Conservation (phyloP, 1,284 basidiomycete genomes). For the Rhodotorula sp. region DNA sequence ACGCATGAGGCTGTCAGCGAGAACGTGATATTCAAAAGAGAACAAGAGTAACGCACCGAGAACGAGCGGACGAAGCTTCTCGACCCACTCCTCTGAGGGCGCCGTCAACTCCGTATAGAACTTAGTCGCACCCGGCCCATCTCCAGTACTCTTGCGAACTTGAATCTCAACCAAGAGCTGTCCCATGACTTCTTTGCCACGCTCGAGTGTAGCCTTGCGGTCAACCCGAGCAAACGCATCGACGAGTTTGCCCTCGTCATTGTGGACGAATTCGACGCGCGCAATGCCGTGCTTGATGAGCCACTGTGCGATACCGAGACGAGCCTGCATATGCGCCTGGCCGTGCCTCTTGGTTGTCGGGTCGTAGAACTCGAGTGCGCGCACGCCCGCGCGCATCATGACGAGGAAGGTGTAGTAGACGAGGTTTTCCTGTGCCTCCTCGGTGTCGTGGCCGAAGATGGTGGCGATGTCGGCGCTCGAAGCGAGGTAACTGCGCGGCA, state of each 20-base stretch:
- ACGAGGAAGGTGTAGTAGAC: conserved; percentile 75
- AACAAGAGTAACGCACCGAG: conserved; percentile 50
- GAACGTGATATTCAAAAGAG: neutral
- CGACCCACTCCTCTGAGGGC: conserved; percentile 67
- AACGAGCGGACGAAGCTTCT: conserved; percentile 70
- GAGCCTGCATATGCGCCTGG: conserved; percentile 66
- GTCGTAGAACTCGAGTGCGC: conserved; percentile 71
- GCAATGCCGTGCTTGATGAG: conserved; percentile 70
- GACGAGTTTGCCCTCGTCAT: conserved; percentile 59
- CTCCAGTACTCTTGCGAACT: conserved; percentile 76
- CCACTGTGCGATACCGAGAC: conserved; percentile 75
- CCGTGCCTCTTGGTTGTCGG: conserved; percentile 75
- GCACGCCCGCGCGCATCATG: conserved; percentile 76
- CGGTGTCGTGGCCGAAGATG: conserved; percentile 72
- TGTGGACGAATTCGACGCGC: conserved; percentile 62
- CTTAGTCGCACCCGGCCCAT: conserved; percentile 65
- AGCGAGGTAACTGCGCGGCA: too few relatives aligned
- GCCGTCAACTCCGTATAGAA: conserved; percentile 74
- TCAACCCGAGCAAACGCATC: conserved; percentile 71
- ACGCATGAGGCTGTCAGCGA: neutral
- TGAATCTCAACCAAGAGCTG: conserved; percentile 73
- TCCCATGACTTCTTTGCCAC: conserved; percentile 65
- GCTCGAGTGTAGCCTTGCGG: conserved; percentile 62
- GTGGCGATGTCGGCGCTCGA: conserved; percentile 56
- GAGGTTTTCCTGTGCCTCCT: conserved; percentile 67